phyloP scores from a whole-genome alignment of 164 flowering plant genomes.

The Chimonanthus salicifolius region DNA sequence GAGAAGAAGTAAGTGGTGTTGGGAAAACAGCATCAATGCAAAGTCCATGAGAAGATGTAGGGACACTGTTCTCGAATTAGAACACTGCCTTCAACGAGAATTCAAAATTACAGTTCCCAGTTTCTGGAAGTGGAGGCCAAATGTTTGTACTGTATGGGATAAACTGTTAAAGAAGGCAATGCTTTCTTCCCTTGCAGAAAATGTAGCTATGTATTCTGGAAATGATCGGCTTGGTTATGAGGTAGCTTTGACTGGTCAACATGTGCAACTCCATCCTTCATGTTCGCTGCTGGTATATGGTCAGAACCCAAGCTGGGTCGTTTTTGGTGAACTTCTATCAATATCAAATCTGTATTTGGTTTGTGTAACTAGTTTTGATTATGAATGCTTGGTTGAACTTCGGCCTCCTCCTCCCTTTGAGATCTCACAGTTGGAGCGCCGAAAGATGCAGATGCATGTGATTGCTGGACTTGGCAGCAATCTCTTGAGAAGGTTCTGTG shows the following conservation, averaged over 20 bases:
- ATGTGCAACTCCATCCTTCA: slow-evolving; percentile 81
- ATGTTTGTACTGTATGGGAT: slow-evolving; percentile 34
- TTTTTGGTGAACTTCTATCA: slow-evolving; percentile 73
- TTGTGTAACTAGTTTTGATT: slow-evolving; percentile 78
- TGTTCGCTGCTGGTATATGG: slow-evolving; percentile 70
- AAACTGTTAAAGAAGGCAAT: slow-evolving; percentile 48
- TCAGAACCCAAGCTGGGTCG: slow-evolving; percentile 81
- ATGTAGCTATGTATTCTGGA: slow-evolving; percentile 88
- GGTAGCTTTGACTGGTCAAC: slow-evolving; percentile 70
- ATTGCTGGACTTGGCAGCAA: slow-evolving; percentile 54
- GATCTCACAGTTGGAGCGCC: slow-evolving; percentile 36
- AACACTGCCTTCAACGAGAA: slow-evolving; percentile 58
- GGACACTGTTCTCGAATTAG: slow-evolving; percentile 70
- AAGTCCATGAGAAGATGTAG: slow-evolving; percentile 84
- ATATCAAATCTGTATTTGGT: slow-evolving; percentile 57
- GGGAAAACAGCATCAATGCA: slow-evolving; percentile 94
- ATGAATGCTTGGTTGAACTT: slow-evolving; percentile 42
- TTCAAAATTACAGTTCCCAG: slow-evolving; percentile 51
- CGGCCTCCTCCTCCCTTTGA: slow-evolving; percentile 62
- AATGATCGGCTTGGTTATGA: slow-evolving; percentile 81
- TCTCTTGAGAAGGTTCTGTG: slow-evolving; percentile 72
- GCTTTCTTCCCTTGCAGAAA: slow-evolving; percentile 71
- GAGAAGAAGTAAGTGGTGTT: slow-evolving; percentile 72
- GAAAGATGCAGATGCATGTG: slow-evolving; percentile 38
- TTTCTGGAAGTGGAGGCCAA: slow-evolving; percentile 73